phyloP scores from a whole-genome alignment of 148 eudicot species.

The Gaultheria prostrata region DNA sequence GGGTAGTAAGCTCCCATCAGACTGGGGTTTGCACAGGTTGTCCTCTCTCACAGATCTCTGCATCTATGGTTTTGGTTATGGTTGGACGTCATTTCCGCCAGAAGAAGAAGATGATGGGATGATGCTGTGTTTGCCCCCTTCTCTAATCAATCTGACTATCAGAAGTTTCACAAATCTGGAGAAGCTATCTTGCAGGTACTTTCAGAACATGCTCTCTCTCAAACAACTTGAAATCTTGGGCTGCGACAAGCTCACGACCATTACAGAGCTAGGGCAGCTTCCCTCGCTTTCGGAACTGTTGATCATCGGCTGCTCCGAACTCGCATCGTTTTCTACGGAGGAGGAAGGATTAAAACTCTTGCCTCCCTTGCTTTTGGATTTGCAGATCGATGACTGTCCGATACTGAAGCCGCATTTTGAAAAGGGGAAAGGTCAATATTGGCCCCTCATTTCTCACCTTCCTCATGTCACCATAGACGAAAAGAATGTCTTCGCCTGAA shows the following conservation, averaged over 20 bases:
- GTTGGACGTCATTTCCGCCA: not conserved
- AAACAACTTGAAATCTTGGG: not conserved
- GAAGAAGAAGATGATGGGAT: not conserved
- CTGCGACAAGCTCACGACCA: not conserved
- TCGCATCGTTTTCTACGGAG: not conserved
- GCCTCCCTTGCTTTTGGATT: not conserved
- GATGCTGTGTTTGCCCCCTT: not conserved
- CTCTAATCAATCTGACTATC: not conserved
- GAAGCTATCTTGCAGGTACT: not conserved
- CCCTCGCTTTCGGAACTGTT: not conserved
- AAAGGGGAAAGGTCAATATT: slow-evolving; percentile 9
- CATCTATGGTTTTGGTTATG: not conserved
- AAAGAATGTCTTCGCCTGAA: too few species aligned
- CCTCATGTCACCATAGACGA: not conserved
- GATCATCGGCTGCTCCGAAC: not conserved
- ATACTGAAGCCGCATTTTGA: not conserved
- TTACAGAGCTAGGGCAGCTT: not conserved
- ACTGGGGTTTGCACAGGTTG: not conserved
- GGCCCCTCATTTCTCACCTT: not conserved
- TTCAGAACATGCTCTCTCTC: not conserved
- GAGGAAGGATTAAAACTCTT: too few species aligned
- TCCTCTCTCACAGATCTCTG: not conserved
- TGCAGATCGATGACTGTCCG: not conserved
- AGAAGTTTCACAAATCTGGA: not conserved
- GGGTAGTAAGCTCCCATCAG: too few species aligned